These are phyloP conservation scores for Crepidotus sp. DNA, from an alignment of 1,284 basidiomycete genomes.

Conservation along the genomic window DNA sequence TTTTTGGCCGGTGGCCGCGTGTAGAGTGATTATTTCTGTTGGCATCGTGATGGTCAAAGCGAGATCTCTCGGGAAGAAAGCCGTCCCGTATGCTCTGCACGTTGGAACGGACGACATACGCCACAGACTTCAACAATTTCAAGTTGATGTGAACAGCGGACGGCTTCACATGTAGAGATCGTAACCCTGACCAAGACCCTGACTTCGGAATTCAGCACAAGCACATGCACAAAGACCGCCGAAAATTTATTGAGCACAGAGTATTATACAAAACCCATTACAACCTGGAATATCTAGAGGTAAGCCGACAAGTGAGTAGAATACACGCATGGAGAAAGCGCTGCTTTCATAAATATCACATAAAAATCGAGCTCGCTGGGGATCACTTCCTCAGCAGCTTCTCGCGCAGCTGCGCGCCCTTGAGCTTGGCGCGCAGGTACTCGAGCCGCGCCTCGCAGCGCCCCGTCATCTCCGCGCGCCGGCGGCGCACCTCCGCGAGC, in stretches of 20 bases:
- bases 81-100: no score
- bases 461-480: constrained; percentile 52
- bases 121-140: no score
- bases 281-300: neutral
- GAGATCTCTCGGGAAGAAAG: neutral
- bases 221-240: neutral
- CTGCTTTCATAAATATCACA: neutral
- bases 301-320: neutral
- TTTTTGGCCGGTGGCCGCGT: no score
- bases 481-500: constrained; percentile 48
- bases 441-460: constrained; percentile 63
- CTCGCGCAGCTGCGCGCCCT: constrained; percentile 66
- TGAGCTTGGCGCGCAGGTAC: constrained; percentile 62
- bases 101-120: no score
- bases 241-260: no score
- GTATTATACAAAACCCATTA: constrained; percentile 5
- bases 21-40: no score
- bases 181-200: no score
- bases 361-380: no score
- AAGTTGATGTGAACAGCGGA: no score
- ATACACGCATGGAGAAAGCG: neutral
- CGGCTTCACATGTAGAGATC: no score
- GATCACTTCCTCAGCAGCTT: constrained; percentile 47
- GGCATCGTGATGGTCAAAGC: neutral
- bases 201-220: no score